Evolutionary conservation across 1,284 basidiomycete species (phyloP).

Genomic region (Puccinia horiana): DNA sequence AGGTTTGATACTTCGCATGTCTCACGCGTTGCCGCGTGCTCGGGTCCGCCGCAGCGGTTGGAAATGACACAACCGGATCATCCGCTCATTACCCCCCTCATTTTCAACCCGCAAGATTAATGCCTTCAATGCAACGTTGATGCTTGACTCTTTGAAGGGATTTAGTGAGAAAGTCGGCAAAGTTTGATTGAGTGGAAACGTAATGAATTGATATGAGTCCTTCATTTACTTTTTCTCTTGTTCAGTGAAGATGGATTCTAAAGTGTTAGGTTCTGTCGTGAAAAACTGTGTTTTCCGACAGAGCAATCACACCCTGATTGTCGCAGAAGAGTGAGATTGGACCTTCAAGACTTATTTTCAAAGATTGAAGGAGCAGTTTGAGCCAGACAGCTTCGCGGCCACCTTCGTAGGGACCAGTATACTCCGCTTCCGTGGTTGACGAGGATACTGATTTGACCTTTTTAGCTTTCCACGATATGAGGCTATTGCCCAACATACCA

Average conservation of each 20-base stretch:
- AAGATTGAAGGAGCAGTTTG: neutral
- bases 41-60: too few relatives aligned
- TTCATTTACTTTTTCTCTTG: neutral
- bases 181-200: neutral
- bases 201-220: neutral
- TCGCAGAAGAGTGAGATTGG: neutral
- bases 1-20: too few relatives aligned
- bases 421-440: too few relatives aligned
- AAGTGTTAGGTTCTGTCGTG: neutral
- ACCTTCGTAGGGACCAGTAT: neutral
- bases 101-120: neutral
- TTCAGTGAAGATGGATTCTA: neutral
- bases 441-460: too few relatives aligned
- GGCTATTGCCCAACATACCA: neutral
- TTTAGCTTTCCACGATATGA: too few relatives aligned
- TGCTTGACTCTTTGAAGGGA: neutral
- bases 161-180: slow-evolving; percentile 1
- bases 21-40: too few relatives aligned
- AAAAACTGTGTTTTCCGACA: neutral
- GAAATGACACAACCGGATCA: too few relatives aligned
- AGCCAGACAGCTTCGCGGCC: neutral
- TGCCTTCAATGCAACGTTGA: too few relatives aligned
- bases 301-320: neutral
- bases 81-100: too few relatives aligned
- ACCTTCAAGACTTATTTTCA: neutral